Percentiles rank a stretch among this genome's conserved stretches.
phyloP scores from a whole-genome alignment of 768 basidiomycete genomes.

The Termitomyces sp. region DNA sequence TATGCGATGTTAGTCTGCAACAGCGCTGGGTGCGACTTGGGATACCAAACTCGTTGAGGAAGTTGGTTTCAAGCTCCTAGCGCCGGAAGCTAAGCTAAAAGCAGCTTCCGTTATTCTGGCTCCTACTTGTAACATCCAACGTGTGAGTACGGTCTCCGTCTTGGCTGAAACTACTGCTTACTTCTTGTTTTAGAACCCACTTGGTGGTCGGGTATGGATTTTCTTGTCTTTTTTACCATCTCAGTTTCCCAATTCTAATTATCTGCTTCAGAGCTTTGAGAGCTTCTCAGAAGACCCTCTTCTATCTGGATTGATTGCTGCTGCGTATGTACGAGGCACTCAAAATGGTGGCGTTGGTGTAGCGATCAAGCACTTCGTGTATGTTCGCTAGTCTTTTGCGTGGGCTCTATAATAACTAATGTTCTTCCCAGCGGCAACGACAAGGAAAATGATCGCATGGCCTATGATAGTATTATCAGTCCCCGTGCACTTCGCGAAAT shows the following conservation, averaged over 20 bases:
- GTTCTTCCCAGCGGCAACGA: slow-evolving; percentile 57
- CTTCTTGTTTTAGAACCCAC: slow-evolving; percentile 46
- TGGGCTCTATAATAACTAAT: neutral
- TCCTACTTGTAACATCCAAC: slow-evolving; percentile 83
- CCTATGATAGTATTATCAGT: slow-evolving; percentile 62
- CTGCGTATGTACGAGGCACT: slow-evolving; percentile 73
- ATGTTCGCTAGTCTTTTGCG: slow-evolving; percentile 13
- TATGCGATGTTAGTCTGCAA: slow-evolving; percentile 43
- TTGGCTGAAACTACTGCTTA: neutral
- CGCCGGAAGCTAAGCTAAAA: slow-evolving; percentile 67
- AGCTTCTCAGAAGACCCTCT: slow-evolving; percentile 78
- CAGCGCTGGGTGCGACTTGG: slow-evolving; percentile 74
- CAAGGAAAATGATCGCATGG: slow-evolving; percentile 75
- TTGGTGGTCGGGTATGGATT: slow-evolving; percentile 58
- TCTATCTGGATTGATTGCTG: slow-evolving; percentile 66
- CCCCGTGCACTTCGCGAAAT: slow-evolving; percentile 70
- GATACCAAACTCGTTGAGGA: slow-evolving; percentile 61
- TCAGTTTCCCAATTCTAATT: neutral
- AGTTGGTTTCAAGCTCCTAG: slow-evolving; percentile 62
- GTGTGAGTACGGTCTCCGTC: slow-evolving; percentile 35
- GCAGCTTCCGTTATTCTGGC: slow-evolving; percentile 70
- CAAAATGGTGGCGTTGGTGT: slow-evolving; percentile 75
- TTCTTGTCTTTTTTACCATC: neutral
- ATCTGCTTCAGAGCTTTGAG: slow-evolving; percentile 55
- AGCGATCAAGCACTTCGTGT: slow-evolving; percentile 83